A percentile compares a stretch with the other conserved stretches of the same genome.
Evolutionary conservation across 1,139 yeast genomes (phyloP).

Genomic region (Debaryomyces robertsiae): DNA sequence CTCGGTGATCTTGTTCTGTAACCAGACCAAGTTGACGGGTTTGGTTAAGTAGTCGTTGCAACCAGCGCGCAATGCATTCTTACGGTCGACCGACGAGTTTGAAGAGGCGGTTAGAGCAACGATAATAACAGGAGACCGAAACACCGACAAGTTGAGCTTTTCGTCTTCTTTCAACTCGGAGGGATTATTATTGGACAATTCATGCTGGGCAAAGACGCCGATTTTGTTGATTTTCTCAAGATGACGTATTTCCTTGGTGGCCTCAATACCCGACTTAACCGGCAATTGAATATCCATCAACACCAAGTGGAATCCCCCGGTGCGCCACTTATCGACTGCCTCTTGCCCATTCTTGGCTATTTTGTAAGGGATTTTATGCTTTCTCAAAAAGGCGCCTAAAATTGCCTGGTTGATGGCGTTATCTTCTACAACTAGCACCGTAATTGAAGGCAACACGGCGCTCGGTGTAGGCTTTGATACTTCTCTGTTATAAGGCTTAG

Average conservation of each 20-base stretch:
- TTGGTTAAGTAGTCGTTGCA: slow-evolving; percentile 97
- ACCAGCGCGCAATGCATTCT: slow-evolving; percentile 93
- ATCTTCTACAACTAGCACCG: slow-evolving; percentile 93
- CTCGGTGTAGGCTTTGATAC: slow-evolving; percentile 38
- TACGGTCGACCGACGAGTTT: slow-evolving; percentile 76
- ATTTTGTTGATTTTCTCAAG: slow-evolving; percentile 79
- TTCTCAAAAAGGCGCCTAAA: slow-evolving; percentile 86
- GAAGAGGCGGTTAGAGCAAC: slow-evolving; percentile 95
- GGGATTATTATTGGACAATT: slow-evolving; percentile 26
- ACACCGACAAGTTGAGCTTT: slow-evolving; percentile 57
- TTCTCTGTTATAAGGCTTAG: slow-evolving; percentile 16
- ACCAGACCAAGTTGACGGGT: slow-evolving; percentile 93
- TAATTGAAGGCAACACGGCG: slow-evolving; percentile 72
- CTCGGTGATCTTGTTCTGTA: slow-evolving; percentile 90
- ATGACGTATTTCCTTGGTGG: slow-evolving; percentile 84
- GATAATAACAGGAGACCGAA: slow-evolving; percentile 90
- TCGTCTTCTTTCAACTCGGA: slow-evolving; percentile 36
- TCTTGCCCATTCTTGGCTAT: slow-evolving; percentile 92
- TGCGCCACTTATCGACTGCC: slow-evolving; percentile 89
- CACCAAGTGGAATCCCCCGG: slow-evolving; percentile 89
- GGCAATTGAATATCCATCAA: slow-evolving; percentile 96
- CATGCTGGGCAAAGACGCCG: slow-evolving; percentile 70
- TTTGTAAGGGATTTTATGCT: slow-evolving; percentile 81
- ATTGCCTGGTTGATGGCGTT: slow-evolving; percentile 92
- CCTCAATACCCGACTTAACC: slow-evolving; percentile 90